Evolutionary conservation across 2,329 filamentous ascomycete genomes (phyloP), one percentile per base, ranked within the genome.

Genomic region (Geoglossum cookeanum): DNA sequence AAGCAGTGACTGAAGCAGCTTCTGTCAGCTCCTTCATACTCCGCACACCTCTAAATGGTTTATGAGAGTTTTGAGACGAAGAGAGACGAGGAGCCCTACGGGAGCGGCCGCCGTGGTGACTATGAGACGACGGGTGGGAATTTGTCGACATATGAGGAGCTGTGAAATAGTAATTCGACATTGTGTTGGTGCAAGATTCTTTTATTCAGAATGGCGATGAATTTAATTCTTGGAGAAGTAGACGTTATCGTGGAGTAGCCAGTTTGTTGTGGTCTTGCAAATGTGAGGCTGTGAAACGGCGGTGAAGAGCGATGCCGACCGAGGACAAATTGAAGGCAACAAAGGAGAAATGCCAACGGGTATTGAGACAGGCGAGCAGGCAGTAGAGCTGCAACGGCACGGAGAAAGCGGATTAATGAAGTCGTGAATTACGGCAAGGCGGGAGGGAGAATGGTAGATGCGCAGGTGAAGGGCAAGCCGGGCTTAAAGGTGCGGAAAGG

Each of bases 1-100:
- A 96, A 61, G 83, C 81, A 60, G 79, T 78, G 59, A 94, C 75
- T 55, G 83, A 79, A 22, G 81, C 81, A n/a, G 84, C 78, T 70
- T 94, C 89, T 64, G 82, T 82, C 61, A 88, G 74, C 69, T 95
- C 89, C 71, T 94, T 90, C 72, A 91, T 87, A 66, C 83, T 86
- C 67, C 87, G 84, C 57, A 90, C 84, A 62, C 84, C 83, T 61
- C 89, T 85, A 68, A 87, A 89, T 71, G 95, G 88, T 70, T 89
- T 85, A 68, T 94, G 87, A 55, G 83, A 74, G 72, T 91, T 88
- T 68, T 94, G 88, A 49, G 84, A 78, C 56, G 87, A 83, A 47
- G 84, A 84, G 64, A 92, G 76, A 65, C 90, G 81, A 60, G 89
- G 86, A 48, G 84, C 86, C 67, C 91, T 81, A 66, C 91, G 85